These are phyloP conservation scores for Platanthera guangdongensis DNA, from an alignment of 106 monocot genomes.

Conservation along the genomic window DNA sequence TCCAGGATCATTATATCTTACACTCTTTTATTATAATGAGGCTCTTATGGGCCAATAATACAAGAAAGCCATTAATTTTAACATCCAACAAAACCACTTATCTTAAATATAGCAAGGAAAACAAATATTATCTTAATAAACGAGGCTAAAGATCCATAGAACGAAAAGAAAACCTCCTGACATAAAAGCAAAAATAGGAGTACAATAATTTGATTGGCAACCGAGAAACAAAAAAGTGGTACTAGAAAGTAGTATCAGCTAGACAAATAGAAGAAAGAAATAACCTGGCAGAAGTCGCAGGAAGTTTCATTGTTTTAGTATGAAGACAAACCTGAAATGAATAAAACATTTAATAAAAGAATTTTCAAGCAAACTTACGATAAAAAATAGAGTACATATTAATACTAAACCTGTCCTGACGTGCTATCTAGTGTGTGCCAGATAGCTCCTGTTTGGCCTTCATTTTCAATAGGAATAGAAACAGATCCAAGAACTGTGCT, in stretches of 20 bases:
- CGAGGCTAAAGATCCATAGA: neutral
- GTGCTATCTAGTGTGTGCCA: constrained; percentile 80
- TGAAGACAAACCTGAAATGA: constrained; percentile 86
- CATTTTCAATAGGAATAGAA: constrained; percentile 67
- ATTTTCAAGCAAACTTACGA: neutral
- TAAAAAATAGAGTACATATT: neutral
- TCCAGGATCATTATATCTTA: no score
- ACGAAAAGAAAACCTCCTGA: neutral
- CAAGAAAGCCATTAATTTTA: no score
- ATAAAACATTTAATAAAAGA: neutral
- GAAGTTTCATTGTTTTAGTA: constrained; percentile 61
- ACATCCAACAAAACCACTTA: neutral
- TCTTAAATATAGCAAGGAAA: neutral
- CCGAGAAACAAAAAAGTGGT: neutral
- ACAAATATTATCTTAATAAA: neutral
- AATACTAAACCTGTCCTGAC: constrained; percentile 69
- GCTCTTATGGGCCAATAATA: no score
- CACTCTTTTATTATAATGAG: no score
- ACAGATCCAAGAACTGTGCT: constrained; percentile 94
- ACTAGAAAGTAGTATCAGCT: neutral
- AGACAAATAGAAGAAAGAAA: constrained; percentile 16
- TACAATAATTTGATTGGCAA: neutral
- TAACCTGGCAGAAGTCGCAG: constrained; percentile 61
- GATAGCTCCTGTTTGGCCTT: constrained; percentile 67
- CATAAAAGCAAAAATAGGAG: neutral